Base-by-base conservation (phyloP, 495 filamentous ascomycete species). In the Xeromyces bisporus region DNA sequence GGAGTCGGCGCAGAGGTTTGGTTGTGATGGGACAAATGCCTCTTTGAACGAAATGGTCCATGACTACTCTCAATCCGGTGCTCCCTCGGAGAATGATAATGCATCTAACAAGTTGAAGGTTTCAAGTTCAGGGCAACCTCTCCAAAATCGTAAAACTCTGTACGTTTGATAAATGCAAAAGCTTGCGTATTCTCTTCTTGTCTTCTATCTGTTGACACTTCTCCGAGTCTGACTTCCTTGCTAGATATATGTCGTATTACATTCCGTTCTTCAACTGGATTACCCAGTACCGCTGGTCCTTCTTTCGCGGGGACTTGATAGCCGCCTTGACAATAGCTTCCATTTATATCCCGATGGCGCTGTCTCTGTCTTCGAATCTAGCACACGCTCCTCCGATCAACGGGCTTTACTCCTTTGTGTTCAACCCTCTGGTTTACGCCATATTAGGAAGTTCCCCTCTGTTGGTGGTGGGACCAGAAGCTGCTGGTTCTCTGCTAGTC, bases 291-390 rank as follows among this genome's bases (percentile, higher is more conserved):
- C 70, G 56, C 36, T 79, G 69, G 72, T 67, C 68, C 3, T 92
- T 75, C 49, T 51, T 96, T 16, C 67, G 75, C 40, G 89, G 91
- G 18, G 89, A 99, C 56, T 60, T 94, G 18, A 62, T 85, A 7
- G 85, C 89, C 8, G 67, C 80, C 27, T 50, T 96, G 32, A 94
- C 89, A 2, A 75, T 99, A 55, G 83, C 87, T 1, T 93, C 85
- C 9, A 85, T 99, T 59, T 99, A 99, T 46, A 80, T 99, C 23
- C 89, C 89, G 15, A 94, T 99, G 87, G 76, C 87, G 0, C 68
- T 99, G 16, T 94, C 86, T 3, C 68, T 85, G 36, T 84, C 87
- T n/a, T 72, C 78, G 16, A 99, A 96, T 50, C 73, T 99, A 23
- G 89, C 77, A 5, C 87, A 96, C 44, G 72, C 93, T 10, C 85